Base-by-base conservation (phyloP, 106 monocot genomes). In the Xerophyta viscosa region DNA sequence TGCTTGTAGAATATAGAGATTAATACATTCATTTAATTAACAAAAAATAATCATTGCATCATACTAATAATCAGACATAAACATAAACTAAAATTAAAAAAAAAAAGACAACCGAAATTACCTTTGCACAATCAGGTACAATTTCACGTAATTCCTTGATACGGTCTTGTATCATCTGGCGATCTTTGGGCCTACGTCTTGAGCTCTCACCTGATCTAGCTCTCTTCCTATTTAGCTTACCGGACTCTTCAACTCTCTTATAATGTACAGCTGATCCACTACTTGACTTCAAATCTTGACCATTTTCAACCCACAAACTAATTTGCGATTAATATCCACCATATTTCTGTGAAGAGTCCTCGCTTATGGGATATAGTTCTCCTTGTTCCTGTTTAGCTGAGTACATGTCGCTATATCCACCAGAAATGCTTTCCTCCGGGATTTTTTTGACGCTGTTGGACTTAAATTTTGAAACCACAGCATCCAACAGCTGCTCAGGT, bases 81-180 rank as follows among this genome's bases (percentile, higher is more conserved):
- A n/a, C n/a, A n/a, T n/a, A n/a, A 39, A 15, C 39, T 39, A 39
- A 3, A 15, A 10, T 39, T 15, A 39, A 8, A 39, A 39, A 12
- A 8, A 12, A 39, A 15, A 39, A 39, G 39, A 15, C 15, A n/a
- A n/a, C n/a, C n/a, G n/a, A n/a, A n/a, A n/a, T 24, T 28, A 94
- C 93, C 84, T 94, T 94, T 33, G 83, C 78, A 7, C 88, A 80
- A 68, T 84, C 84, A 8, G 88, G 93, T n/a, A 94, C 84, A 58
- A 94, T 81, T 62, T 94, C 93, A 54, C 93, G 74, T 30, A 94
- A 54, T 41, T 94, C 93, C 43, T 94, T 94, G 2, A 94, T 78
- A 9, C 93, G 83, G 51, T 94, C 93, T 60, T 84, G 84, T 61
- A 94, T 94, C 78, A 88, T 71, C 24, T 94, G 93, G 12, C 93